Evolutionary conservation across 73 alveolate species (phyloP).

Genomic region (Halteria grandinella): DNA sequence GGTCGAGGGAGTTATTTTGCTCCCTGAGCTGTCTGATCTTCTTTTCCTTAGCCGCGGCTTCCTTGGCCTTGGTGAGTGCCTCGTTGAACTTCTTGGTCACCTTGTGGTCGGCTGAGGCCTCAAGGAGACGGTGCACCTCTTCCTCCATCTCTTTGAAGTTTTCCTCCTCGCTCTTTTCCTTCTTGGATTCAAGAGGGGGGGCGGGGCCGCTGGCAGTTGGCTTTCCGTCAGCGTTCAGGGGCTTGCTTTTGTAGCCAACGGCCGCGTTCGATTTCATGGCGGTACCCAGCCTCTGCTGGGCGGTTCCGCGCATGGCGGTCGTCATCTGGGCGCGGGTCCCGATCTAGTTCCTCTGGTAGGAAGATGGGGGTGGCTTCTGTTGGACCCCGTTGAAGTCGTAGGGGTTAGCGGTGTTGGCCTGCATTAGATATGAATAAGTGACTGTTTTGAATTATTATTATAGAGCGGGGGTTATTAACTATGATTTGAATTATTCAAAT

Average conservation of each 20-base stretch:
- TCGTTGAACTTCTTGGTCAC: conserved; percentile 67
- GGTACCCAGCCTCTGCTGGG: conserved; percentile 63
- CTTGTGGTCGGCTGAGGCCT: conserved; percentile 74
- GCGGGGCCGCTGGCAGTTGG: conserved; percentile 61
- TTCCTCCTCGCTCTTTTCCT: conserved; percentile 64
- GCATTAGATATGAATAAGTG: too few species aligned
- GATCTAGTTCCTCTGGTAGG: conserved; percentile 50
- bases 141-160: conserved; percentile 75
- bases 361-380: conserved; percentile 65
- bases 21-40: conserved; percentile 80
- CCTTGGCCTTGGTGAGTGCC: conserved; percentile 82
- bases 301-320: conserved; percentile 73
- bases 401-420: conserved; percentile 44
- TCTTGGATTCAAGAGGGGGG: conserved; percentile 55
- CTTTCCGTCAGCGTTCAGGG: not conserved
- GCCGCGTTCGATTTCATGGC: conserved; percentile 63
- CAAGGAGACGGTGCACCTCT: conserved; percentile 75
- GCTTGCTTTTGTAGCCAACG: conserved; percentile 62
- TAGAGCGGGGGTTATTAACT: too few species aligned
- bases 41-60: conserved; percentile 82
- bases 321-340: conserved; percentile 53
- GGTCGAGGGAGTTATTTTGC: conserved; percentile 70
- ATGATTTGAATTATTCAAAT: too few species aligned
- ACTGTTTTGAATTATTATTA: too few species aligned
- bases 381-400: conserved; percentile 58